Evolutionary conservation across 306 rosid genomes (phyloP), one percentile per base, ranked within the genome.

Genomic region (Malus asiatica): DNA sequence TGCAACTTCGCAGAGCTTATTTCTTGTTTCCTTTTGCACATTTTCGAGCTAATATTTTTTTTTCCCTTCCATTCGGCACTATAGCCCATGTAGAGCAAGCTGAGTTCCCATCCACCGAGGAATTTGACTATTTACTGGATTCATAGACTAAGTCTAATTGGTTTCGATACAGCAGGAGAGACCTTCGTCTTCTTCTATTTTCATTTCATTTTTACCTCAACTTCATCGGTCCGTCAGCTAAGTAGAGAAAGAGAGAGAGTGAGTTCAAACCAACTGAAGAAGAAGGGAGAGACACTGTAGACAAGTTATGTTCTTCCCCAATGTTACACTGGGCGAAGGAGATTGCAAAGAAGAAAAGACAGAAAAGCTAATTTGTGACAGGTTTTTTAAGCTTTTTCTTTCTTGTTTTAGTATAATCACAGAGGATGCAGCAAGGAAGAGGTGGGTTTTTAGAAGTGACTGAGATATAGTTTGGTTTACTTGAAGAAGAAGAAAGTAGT

Each of bases 31-130:
- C 42, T 30, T 53, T 42, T 12, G 4, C 40, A 29, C 33, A n/a
- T 30, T 70, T 45, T 25, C 8, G 4, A 9, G 40, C 64, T 64
- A 38, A 51, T 68, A 15, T 30, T 30, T 30, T 29, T 29, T 46
- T 46, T 4, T 35, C 29, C 8, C 0, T 16, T 14, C 9, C 59
- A 22, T n/a, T 15, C 27, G 25, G 20, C 19, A 9, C 19, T 57
- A 25, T 73, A 42, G 78, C 81, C 59, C 25, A 40, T 64, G 78
- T 71, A 64, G 88, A 81, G 62, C 80, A 60, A 45, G 30, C 67
- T 16, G 82, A 81, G 42, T 78, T 78, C 57, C 77, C 82, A 57
- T 75, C 82, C 19, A 72, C 85, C 8, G 74, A 76, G 29, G 79
- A 76, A 5, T 44, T 78, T 64, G 74, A 66, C 66, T 70, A 76